phyloP scores from a whole-genome alignment of 176 grass and related monocot species.

The Triticum aestivum region IWGSC_CS_RefSeq_v2.1 NC_057798.1:660416783-660417282 shows the following conservation, averaged over 20 bases:
- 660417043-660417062: too few species aligned
- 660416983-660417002: constrained; percentile 26
- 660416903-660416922: constrained; percentile 46
- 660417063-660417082: background rate
- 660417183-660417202: constrained; percentile 75
- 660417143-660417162: background rate
- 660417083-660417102: too few species aligned
- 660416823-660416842: background rate
- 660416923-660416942: constrained; percentile 48
- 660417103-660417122: too few species aligned
- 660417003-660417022: constrained; percentile 54
- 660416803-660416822: constrained; percentile 41
- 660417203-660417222: constrained; percentile 28
- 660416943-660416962: constrained; percentile 49
- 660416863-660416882: too few species aligned
- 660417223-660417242: constrained; percentile 30
- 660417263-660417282: background rate
- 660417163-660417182: constrained; percentile 68
- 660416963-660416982: background rate
- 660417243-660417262: background rate
- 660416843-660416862: too few species aligned
- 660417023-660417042: constrained; percentile 79
- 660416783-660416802: constrained; percentile 38
- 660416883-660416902: background rate
- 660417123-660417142: background rate